Evolutionary conservation across 2,329 filamentous ascomycete genomes (phyloP).

Genomic region (Aspergillus pseudoviridinutans): DNA sequence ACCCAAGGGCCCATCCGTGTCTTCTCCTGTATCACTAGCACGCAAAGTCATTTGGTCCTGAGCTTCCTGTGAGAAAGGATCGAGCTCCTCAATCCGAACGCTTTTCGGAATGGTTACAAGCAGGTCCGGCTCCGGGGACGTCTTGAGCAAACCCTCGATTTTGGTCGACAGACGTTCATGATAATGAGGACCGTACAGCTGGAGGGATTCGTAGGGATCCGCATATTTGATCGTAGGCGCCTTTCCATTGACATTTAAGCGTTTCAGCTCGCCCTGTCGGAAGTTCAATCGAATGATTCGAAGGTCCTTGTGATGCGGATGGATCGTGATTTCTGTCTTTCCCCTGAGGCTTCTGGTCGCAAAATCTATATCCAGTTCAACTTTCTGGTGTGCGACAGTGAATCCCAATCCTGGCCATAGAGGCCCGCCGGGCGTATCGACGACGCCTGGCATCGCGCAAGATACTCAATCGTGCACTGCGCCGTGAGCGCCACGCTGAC

Average conservation of each 20-base stretch:
- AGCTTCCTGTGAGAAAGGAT: conserved; percentile 49
- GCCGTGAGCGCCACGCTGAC: conserved; percentile 33
- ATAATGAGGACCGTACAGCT: conserved; percentile 60
- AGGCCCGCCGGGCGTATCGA: conserved; percentile 30
- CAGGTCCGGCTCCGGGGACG: conserved; percentile 54
- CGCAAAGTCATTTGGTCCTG: conserved; percentile 43
- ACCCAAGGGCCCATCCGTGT: conserved; percentile 34
- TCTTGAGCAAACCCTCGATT: conserved; percentile 55
- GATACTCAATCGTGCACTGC: conserved; percentile 34
- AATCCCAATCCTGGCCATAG: conserved; percentile 41
- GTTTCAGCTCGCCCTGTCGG: conserved; percentile 57
- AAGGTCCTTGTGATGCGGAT: conserved; percentile 56
- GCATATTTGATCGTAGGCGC: conserved; percentile 36
- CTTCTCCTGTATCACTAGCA: conserved; percentile 33
- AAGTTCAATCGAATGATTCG: conserved; percentile 57
- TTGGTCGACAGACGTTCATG: conserved; percentile 73
- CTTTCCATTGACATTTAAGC: conserved; percentile 46
- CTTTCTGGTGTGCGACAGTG: conserved; percentile 73
- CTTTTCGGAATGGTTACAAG: conserved; percentile 56
- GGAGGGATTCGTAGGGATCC: conserved; percentile 46
- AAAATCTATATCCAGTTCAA: conserved; percentile 88
- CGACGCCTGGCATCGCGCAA: conserved; percentile 38
- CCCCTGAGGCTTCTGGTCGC: conserved; percentile 69
- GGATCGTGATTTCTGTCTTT: conserved; percentile 75
- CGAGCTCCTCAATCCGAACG: conserved; percentile 59